Conservation (phyloP, 1,284 basidiomycete genomes). For the Cryptococcus sp. region DNA sequence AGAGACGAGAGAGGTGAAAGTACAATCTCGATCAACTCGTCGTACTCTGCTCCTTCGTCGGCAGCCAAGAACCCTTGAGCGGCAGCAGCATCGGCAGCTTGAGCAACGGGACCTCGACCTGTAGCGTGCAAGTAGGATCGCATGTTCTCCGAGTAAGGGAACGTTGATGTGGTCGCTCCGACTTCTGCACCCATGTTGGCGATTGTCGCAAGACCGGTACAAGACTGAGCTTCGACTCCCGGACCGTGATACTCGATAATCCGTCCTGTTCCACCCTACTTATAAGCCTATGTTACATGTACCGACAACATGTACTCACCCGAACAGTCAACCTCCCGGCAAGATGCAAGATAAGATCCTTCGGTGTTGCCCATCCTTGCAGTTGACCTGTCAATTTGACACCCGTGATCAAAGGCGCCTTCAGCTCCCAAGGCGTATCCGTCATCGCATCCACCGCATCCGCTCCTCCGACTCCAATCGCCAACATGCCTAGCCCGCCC, state of each 20-base stretch:
- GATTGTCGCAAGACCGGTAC: constrained; percentile 90
- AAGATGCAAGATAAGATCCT: constrained; percentile 92
- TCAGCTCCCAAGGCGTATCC: constrained; percentile 95
- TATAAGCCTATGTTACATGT: neutral
- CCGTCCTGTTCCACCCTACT: constrained; percentile 84
- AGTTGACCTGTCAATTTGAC: constrained; percentile 85
- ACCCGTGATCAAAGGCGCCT: constrained; percentile 86
- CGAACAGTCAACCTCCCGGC: constrained; percentile 92
- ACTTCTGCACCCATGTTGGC: constrained; percentile 99
- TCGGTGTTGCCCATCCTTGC: constrained; percentile 89
- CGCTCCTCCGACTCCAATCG: constrained; percentile 97
- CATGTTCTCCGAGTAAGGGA: constrained; percentile 92
- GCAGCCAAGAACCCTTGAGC: constrained; percentile 69
- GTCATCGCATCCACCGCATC: constrained; percentile 99
- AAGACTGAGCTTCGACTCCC: constrained; percentile 85
- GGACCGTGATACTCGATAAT: constrained; percentile 97
- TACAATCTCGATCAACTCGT: constrained; percentile 90
- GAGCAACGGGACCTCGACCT: constrained; percentile 78
- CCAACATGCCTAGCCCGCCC: constrained; percentile 93
- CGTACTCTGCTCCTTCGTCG: constrained; percentile 90
- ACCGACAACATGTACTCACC: constrained; percentile 51
- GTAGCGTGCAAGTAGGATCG: constrained; percentile 84
- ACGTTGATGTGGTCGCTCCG: constrained; percentile 95
- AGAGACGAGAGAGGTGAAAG: constrained; percentile 38
- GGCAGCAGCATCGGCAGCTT: constrained; percentile 81